Percentiles rank a stretch among this genome's conserved stretches.
phyloP scores from a whole-genome alignment of 768 basidiomycete genomes.

The Leccinellum albellum region DNA sequence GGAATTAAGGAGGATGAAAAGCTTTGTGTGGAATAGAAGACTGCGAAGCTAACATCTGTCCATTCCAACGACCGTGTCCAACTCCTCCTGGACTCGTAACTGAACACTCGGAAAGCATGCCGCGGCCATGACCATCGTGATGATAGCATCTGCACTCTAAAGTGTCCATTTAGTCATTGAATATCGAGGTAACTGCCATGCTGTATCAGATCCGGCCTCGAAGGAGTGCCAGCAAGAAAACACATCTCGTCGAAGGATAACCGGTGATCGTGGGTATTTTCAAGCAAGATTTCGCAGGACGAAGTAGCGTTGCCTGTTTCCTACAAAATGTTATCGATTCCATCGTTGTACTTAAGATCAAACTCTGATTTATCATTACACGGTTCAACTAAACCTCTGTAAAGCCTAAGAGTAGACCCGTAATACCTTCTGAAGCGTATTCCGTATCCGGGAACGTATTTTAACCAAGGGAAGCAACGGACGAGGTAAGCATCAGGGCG shows the following conservation, averaged over 20 bases:
- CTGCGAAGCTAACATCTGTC: conserved; percentile 23
- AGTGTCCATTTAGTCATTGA: background rate
- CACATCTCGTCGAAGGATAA: conserved; percentile 52
- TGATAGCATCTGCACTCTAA: conserved; percentile 16
- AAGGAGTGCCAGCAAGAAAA: conserved; percentile 57
- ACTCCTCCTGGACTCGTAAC: conserved; percentile 45
- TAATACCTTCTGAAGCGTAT: conserved; percentile 50
- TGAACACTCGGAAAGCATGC: conserved; percentile 53
- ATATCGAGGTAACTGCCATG: background rate
- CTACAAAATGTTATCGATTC: conserved; percentile 2
- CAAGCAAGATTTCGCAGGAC: conserved; percentile 50
- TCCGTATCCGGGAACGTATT: conserved; percentile 57
- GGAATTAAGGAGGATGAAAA: background rate
- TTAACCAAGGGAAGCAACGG: conserved; percentile 33
- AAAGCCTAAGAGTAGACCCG: conserved; percentile 46
- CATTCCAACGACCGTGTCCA: conserved; percentile 48
- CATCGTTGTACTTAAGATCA: accelerated
- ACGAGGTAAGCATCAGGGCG: conserved; percentile 34
- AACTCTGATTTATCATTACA: conserved; percentile 36
- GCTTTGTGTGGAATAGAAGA: background rate
- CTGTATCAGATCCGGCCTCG: conserved; percentile 62
- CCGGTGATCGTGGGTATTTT: conserved; percentile 40
- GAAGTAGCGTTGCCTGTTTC: conserved; percentile 3
- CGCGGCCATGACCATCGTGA: conserved; percentile 49
- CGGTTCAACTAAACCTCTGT: conserved; percentile 45